A percentile compares a stretch with the other conserved stretches of the same genome.
Evolutionary conservation across 164 flowering plant species (phyloP).

Genomic region (Tetrastigma voinierianum): DNA sequence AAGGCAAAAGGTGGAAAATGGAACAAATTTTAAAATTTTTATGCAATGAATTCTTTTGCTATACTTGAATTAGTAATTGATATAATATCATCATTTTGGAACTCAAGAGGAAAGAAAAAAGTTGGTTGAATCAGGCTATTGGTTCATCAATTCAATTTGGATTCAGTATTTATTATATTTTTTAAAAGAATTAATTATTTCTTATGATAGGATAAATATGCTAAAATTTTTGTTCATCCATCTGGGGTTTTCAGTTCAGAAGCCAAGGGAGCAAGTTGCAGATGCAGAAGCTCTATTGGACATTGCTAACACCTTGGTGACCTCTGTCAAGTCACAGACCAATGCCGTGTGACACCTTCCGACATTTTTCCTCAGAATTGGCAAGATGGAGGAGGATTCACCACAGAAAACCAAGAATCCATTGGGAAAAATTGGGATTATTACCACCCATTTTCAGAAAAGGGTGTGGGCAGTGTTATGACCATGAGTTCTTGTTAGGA

Average conservation of each 20-base stretch:
- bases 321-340: conserved; percentile 52
- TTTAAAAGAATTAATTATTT: not conserved
- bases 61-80: too few species aligned
- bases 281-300: conserved; percentile 92
- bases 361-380: conserved; percentile 55
- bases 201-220: not conserved
- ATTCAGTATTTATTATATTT: not conserved
- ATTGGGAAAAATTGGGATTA: conserved; percentile 67
- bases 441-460: conserved; percentile 45
- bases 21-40: too few species aligned
- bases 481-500: conserved; percentile 38
- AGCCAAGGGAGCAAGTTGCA: conserved; percentile 92
- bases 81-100: too few species aligned
- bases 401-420: conserved; percentile 29
- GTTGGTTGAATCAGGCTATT: too few species aligned
- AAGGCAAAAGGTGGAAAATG: too few species aligned
- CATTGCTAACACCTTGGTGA: conserved; percentile 58
- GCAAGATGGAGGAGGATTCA: conserved; percentile 14
- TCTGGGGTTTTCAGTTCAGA: conserved; percentile 53
- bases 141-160: not conserved
- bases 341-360: conserved; percentile 56
- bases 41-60: too few species aligned
- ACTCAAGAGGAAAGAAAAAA: too few species aligned
- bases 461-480: conserved; percentile 47
- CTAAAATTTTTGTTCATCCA: not conserved